Evolutionary conservation across 805 yeast genomes (phyloP), one percentile per base, ranked within the genome.

Genomic region (Gaillardinia entomophila): DNA sequence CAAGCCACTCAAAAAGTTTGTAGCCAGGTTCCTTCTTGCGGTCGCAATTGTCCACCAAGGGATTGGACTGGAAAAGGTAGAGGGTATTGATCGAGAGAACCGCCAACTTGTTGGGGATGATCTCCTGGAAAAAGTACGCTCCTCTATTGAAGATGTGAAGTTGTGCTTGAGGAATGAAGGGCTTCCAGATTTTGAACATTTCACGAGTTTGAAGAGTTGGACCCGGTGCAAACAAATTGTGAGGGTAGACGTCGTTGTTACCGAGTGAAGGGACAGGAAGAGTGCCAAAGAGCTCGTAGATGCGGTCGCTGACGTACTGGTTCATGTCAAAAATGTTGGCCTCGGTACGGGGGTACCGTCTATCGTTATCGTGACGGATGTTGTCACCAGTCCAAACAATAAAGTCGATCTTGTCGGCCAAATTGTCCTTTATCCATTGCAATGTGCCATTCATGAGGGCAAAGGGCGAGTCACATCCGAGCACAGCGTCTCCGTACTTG

Each of bases 321-420:
- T 85, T 85, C 75, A 79, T 69, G 10, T 78, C 80, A 40, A 84
- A 75, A 28, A 86, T 86, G 35, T 78, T 75, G 36, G 50, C 48
- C 48, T 85, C 94, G 1, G 84, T 75, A 62, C 96, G 72, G 2
- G 95, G 96, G 47, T 61, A 59, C 14, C 53, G 51, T 50, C 94
- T 65, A 57, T 85, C 95, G 46, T 80, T 82, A 53, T 85, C 95
- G 53, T 85, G 95, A 35, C 95, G 68, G 28, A 83, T 75, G 46
- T 85, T 86, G 57, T 86, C 96, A 20, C 96, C 96, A 0, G 95
- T 85, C 95, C 95, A 86, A 11, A 86, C 72, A 10, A 86, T 79
- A 56, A 86, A 86, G 53, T 86, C 96, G 30, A 86, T 78, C 42
- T 85, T 77, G 53, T 83, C 92, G 38, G 67, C 73, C 37, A 86